Evolutionary conservation across 352 stramenopile genomes (phyloP), one percentile per base, ranked within the genome.

Genomic region (Pythium guiyangense): DNA sequence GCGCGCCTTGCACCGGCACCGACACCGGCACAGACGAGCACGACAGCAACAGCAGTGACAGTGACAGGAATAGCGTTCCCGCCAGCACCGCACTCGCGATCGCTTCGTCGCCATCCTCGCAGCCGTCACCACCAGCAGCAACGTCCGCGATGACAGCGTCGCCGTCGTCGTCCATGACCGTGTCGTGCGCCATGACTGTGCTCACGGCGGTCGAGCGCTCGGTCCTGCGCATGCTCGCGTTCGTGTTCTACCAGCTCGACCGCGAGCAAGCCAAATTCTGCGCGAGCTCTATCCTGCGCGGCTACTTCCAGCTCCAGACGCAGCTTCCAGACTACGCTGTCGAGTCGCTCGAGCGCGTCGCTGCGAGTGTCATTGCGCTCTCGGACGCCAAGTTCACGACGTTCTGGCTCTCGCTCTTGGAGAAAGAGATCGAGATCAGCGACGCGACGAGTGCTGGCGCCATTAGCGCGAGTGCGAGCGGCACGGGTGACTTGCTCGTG

Each of bases 351-450:
- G 74, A 82, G 42, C 52, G 68, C 37, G 74, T 80, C 40, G 65
- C 68, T 26, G 69, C 81, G 54, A 87, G 78, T 11, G 70, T 89
- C 48, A 70, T 84, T 17, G 70, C 78, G 47, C 71, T 88, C 26
- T 83, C 80, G 14, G 80, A 88, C 53, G 73, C 67, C 2, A 66
- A 86, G 34, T 91, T 91, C 44, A 73, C 67, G 18, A 71, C 62
- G 31, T 91, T 86, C 52, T 91, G 80, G 80, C 57, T 77, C 6
- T 84, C 80, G 39, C 69, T 91, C 3, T 60, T 87, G 37, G 66
- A 84, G 6, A 67, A 80, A 18, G 72, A 80, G 12, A 62, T 75
- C 29, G 71, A 59, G 3, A 52, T 60, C 53, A 62, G 44, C 63
- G 44, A 44, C 56, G 60, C 40, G 50, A 61, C n/a, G 40, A 57